A percentile compares a stretch with the other conserved stretches of the same genome.
Conservation (phyloP, 2,329 filamentous ascomycete species). For the Talaromyces sp. region DNA sequence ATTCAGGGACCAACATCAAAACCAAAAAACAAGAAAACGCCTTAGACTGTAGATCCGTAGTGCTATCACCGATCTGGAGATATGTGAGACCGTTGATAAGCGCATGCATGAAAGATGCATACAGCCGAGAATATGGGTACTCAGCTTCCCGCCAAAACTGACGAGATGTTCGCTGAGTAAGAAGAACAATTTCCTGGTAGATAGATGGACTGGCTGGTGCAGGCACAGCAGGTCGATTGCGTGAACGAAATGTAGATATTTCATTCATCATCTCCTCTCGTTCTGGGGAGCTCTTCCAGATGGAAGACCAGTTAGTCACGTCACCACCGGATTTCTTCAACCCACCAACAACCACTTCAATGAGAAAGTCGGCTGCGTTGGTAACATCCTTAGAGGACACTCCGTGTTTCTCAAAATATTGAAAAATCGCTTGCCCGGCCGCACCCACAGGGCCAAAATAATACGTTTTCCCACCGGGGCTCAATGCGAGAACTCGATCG, state of each 20-base stretch:
- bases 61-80: conserved; percentile 64
- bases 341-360: conserved; percentile 71
- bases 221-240: conserved; percentile 23
- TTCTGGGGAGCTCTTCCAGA: conserved; percentile 67
- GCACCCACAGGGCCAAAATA: conserved; percentile 67
- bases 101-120: conserved; percentile 66
- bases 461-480: conserved; percentile 66
- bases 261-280: conserved; percentile 60
- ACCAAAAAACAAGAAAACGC: conserved; percentile 70
- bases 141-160: conserved; percentile 73
- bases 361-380: conserved; percentile 57
- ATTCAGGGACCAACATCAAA: conserved; percentile 64
- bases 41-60: conserved; percentile 68
- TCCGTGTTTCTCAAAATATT: conserved; percentile 58
- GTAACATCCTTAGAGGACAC: conserved; percentile 52
- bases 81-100: conserved; percentile 77
- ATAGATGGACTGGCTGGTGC: conserved; percentile 50
- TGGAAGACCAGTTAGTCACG: conserved; percentile 66
- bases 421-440: conserved; percentile 55
- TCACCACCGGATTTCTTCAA: conserved; percentile 39
- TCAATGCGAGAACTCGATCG: conserved; percentile 69
- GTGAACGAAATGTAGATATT: conserved; percentile 61
- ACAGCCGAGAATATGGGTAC: conserved; percentile 74
- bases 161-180: conserved; percentile 69
- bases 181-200: conserved; percentile 61